Evolutionary conservation across 148 eudicot genomes (phyloP), one percentile per base, ranked within the genome.

Genomic region (Polygonum aviculare): DNA sequence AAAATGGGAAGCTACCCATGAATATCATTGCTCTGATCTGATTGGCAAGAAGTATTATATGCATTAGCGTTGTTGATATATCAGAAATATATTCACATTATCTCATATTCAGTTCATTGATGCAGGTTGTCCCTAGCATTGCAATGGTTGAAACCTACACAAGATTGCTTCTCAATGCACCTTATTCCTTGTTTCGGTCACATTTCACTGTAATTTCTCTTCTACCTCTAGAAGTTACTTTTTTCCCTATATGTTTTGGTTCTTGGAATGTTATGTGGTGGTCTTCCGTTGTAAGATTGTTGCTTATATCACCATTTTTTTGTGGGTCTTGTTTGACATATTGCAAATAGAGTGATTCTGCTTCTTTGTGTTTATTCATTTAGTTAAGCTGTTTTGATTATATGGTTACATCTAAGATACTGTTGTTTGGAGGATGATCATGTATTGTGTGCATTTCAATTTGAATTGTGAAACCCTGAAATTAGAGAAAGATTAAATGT

Each of bases 121-220:
- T 83, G 81, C 97, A 96, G 99, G 91, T 86, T 72, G 88, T 91
- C 72, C 97, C 98, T 31, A 96, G 89, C 86, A 87, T 96, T 83
- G 97, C 94, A n/a, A 87, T 93, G 99, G 96, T 96, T 80, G 99
- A 96, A 86, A 96, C 99, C 69, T 96, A 96, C 83, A 84, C 90
- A 69, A 86, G 99, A 81, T 75, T 96, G 82, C 87, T 93, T 75
- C 96, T 96, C 52, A 85, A 91, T 79, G 88, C 90, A 19, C 99
- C 99, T 77, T 89, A 88, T 86, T 85, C 98, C 72, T 80, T 96
- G 77, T 93, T 91, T 75, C 96, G 99, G 50, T 83, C 99, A 74
- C 99, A 87, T 81, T 88, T 95, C 81, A 87, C 87, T 80, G 99
- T 95, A 91, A 82, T 45, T 78, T 12, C 76, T 50, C 73, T 78